Evolutionary conservation across 2,329 filamentous ascomycete species (phyloP).

Genomic region (Ophiostoma angusticollis): DNA sequence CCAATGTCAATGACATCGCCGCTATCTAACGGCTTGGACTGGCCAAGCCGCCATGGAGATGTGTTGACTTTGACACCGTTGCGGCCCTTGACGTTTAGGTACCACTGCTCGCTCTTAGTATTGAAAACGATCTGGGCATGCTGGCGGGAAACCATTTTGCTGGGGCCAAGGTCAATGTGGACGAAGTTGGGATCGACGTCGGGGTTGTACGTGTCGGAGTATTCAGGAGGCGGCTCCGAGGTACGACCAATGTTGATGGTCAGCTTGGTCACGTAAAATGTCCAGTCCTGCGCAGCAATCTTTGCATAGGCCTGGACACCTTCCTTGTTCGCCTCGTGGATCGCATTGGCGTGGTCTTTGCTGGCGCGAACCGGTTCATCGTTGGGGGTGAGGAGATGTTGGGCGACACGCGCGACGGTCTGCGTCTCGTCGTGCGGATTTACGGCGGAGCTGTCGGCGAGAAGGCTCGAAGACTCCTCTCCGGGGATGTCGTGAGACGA

Average conservation of each 20-base stretch:
- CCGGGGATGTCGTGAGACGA: constrained; percentile 32
- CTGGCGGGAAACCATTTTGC: constrained; percentile 66
- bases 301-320: constrained; percentile 68
- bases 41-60: constrained; percentile 51
- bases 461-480: constrained; percentile 30
- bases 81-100: constrained; percentile 74
- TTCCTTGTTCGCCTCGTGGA: constrained; percentile 47
- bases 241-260: constrained; percentile 63
- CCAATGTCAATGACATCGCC: constrained; percentile 87
- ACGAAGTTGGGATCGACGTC: constrained; percentile 41
- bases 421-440: constrained; percentile 38
- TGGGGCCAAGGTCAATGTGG: constrained; percentile 80
- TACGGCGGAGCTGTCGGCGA: constrained; percentile 27
- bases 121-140: constrained; percentile 68
- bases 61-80: constrained; percentile 85
- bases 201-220: constrained; percentile 27
- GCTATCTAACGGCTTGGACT: constrained; percentile 56
- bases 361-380: constrained; percentile 42
- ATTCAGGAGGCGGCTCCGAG: constrained; percentile 33
- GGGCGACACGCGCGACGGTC: constrained; percentile 42
- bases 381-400: constrained; percentile 32
- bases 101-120: constrained; percentile 59
- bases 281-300: constrained; percentile 71
- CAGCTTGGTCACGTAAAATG: constrained; percentile 68
- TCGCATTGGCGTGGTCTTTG: constrained; percentile 49